Evolutionary conservation across 148 eudicot genomes (phyloP).

Genomic region (Rhododendron molle): DNA sequence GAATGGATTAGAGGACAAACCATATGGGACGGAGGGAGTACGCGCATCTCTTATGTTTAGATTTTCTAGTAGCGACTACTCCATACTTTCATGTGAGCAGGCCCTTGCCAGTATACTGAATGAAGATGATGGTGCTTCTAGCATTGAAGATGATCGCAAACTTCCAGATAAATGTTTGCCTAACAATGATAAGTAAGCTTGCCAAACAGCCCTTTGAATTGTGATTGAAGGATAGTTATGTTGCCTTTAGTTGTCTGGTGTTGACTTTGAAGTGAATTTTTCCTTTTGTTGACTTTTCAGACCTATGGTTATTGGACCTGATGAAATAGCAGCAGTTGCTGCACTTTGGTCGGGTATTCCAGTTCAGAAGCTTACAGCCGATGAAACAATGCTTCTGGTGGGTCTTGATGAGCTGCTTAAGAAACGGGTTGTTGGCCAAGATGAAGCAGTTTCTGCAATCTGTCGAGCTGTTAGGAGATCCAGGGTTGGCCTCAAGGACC

Average conservation of each 20-base stretch:
- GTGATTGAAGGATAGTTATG: neutral
- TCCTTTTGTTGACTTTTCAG: conserved; percentile 15
- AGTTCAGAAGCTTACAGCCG: conserved; percentile 48
- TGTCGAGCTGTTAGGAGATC: conserved; percentile 68
- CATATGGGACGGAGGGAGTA: neutral
- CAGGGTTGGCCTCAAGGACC: conserved; percentile 54
- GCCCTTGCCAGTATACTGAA: conserved; percentile 25
- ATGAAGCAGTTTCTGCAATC: conserved; percentile 54
- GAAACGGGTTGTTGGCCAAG: conserved; percentile 60
- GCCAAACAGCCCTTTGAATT: conserved; percentile 1
- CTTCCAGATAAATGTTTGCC: conserved; percentile 15
- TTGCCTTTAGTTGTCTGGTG: neutral
- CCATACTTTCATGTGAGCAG: conserved; percentile 18
- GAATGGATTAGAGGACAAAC: neutral
- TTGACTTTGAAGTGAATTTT: conserved; percentile 3
- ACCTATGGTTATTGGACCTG: conserved; percentile 42
- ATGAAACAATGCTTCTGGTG: conserved; percentile 43
- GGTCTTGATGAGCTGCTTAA: conserved; percentile 51
- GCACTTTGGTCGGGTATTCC: conserved; percentile 65
- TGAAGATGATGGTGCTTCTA: conserved; percentile 17
- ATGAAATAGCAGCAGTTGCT: conserved; percentile 56
- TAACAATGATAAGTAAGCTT: conserved; percentile 37
- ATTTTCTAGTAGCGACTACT: conserved; percentile 10
- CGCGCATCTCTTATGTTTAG: neutral
- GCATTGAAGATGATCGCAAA: conserved; percentile 21